These are phyloP conservation scores for Stropharia rugosoannulata DNA, from an alignment of 768 basidiomycete genomes.

Conservation along the genomic window DNA sequence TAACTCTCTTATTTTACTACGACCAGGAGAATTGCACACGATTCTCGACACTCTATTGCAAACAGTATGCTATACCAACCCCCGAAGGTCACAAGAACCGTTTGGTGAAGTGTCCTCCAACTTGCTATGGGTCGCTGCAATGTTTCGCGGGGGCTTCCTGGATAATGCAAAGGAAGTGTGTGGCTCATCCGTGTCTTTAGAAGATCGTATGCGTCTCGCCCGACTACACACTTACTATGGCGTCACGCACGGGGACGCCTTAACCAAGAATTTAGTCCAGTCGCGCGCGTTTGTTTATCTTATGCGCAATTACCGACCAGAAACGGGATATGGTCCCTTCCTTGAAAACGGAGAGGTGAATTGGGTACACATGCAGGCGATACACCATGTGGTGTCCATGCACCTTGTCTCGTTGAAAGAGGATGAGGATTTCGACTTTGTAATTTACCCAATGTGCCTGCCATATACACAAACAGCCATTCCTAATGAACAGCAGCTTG, in stretches of 20 bases:
- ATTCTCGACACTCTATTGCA: constrained; percentile 52
- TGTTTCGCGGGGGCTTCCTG: constrained; percentile 44
- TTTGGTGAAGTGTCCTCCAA: constrained; percentile 42
- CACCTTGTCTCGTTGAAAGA: constrained; percentile 42
- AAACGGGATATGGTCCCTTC: constrained; percentile 59
- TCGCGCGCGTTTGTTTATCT: constrained; percentile 63
- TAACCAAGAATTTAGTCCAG: constrained; percentile 26
- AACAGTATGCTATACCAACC: constrained; percentile 42
- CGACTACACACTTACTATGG: constrained; percentile 59
- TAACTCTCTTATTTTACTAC: constrained; percentile 28
- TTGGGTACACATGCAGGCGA: constrained; percentile 57
- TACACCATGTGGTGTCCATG: constrained; percentile 58
- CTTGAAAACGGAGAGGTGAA: constrained; percentile 47
- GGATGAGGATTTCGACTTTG: constrained; percentile 30
- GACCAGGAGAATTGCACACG: constrained; percentile 39
- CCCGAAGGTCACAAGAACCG: constrained; percentile 23
- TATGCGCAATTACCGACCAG: constrained; percentile 51
- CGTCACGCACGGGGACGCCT: constrained; percentile 45
- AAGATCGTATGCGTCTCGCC: constrained; percentile 47
- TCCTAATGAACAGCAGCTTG: constrained; percentile 33
- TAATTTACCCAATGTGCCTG: constrained; percentile 48
- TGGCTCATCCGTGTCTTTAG: constrained; percentile 12
- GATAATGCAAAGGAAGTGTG: constrained; percentile 26
- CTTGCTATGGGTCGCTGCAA: constrained; percentile 47
- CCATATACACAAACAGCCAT: constrained; percentile 53